Evolutionary conservation across 495 filamentous ascomycete genomes (phyloP).

Genomic region (Penicillium fimorum): DNA sequence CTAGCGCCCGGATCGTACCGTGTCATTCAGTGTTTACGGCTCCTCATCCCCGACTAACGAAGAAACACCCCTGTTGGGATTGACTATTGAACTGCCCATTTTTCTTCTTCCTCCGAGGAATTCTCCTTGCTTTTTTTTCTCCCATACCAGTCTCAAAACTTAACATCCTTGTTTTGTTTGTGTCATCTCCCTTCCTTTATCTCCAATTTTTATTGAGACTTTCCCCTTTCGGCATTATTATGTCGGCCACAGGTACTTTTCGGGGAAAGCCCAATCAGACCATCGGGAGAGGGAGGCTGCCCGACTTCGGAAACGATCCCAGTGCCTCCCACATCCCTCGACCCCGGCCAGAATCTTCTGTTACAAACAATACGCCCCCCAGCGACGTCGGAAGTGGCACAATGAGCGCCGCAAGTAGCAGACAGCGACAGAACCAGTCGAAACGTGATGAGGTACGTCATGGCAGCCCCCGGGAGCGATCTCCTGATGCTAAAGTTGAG

Average conservation of each 20-base stretch:
- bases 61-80: constrained; percentile 34
- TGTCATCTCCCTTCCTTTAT: constrained; percentile 16
- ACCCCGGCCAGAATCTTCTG: constrained; percentile 67
- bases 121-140: constrained; percentile 21
- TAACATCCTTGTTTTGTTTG: constrained; percentile 20
- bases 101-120: constrained; percentile 14
- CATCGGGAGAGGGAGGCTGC: constrained; percentile 62
- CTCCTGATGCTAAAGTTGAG: neutral
- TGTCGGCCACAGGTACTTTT: constrained; percentile 60
- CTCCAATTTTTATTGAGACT: constrained; percentile 17
- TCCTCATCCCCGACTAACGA: constrained; percentile 12
- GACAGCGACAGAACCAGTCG: constrained; percentile 85
- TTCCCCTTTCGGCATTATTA: constrained; percentile 33
- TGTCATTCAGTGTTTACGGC: constrained; percentile 25
- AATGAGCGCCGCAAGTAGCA: constrained; percentile 72
- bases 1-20: constrained; percentile 27
- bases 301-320: constrained; percentile 66
- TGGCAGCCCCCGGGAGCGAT: neutral
- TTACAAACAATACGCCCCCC: constrained; percentile 57
- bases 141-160: constrained; percentile 20
- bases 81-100: constrained; percentile 25
- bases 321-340: constrained; percentile 73
- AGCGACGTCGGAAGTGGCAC: constrained; percentile 53
- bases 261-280: constrained; percentile 47
- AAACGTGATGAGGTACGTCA: constrained; percentile 93